Evolutionary conservation across 768 basidiomycete genomes (phyloP).

Genomic region (Glaciozyma martinii): DNA sequence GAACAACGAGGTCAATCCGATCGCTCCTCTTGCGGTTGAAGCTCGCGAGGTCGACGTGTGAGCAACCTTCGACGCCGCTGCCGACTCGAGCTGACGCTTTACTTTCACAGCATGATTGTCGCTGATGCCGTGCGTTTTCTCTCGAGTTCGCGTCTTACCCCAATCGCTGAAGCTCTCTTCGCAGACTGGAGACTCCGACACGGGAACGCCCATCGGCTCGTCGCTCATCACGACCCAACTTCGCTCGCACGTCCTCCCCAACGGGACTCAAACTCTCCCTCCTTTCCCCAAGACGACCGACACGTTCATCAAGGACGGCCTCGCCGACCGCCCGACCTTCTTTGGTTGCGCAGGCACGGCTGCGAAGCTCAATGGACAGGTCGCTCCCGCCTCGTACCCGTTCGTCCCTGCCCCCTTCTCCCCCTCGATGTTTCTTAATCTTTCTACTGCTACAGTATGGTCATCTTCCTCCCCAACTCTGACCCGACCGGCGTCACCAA

Average conservation of each 20-base stretch:
- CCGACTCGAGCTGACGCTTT: no score
- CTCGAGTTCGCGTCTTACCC: constrained; percentile 42
- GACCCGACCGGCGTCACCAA: constrained; percentile 51
- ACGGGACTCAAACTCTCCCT: not conserved
- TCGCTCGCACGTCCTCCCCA: constrained; percentile 40
- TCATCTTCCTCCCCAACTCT: constrained; percentile 63
- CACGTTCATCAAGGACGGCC: constrained; percentile 51
- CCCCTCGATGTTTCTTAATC: constrained; percentile 42
- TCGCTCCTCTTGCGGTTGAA: constrained; percentile 61
- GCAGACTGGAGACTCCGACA: constrained; percentile 12
- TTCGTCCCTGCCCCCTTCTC: constrained; percentile 55
- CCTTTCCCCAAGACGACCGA: constrained; percentile 32
- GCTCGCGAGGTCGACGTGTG: constrained; percentile 52
- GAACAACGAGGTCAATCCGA: constrained; percentile 60
- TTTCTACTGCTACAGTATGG: not conserved
- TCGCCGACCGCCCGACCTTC: constrained; percentile 61
- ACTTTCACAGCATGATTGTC: constrained; percentile 51
- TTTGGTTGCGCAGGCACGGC: constrained; percentile 61
- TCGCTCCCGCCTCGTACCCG: not conserved
- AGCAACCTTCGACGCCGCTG: no score
- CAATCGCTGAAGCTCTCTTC: constrained; percentile 58
- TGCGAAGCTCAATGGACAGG: constrained; percentile 13
- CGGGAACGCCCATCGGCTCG: not conserved
- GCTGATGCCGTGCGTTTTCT: constrained; percentile 47
- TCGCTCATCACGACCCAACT: constrained; percentile 44